These are phyloP conservation scores for Dothideomycetidae sp. DNA, from an alignment of 2,329 filamentous ascomycete genomes.

Conservation along the genomic window DNA sequence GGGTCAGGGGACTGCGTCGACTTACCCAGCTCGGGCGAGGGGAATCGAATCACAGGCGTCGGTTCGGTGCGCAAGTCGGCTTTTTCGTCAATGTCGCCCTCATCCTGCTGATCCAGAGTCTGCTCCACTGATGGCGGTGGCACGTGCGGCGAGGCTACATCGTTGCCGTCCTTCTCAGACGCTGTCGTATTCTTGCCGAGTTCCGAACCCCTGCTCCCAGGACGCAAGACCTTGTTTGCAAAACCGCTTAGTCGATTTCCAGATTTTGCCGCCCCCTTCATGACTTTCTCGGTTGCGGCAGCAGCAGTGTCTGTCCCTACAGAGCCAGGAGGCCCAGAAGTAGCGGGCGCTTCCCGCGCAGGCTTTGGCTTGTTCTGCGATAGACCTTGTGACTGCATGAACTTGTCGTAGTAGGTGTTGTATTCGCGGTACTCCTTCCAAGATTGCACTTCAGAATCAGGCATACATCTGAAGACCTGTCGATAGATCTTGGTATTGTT, in stretches of 20 bases:
- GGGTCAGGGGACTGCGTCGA: constrained; percentile 1
- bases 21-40: constrained; percentile 1
- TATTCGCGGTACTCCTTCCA: constrained; percentile 91
- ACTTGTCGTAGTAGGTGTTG: constrained; percentile 59
- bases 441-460: constrained; percentile 81
- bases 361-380: constrained; percentile 39
- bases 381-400: constrained; percentile 49
- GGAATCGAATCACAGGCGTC: background rate
- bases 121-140: constrained; percentile 13
- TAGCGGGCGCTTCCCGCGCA: constrained; percentile 33
- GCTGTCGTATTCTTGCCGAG: constrained; percentile 9
- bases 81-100: constrained; percentile 17
- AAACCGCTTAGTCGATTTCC: constrained; percentile 19
- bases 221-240: constrained; percentile 22
- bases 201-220: constrained; percentile 18
- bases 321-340: constrained; percentile 35
- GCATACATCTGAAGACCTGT: constrained; percentile 90
- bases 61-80: constrained; percentile 1
- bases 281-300: constrained; percentile 5
- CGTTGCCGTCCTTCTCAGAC: constrained; percentile 10
- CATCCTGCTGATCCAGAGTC: background rate
- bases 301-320: constrained; percentile 17
- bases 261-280: constrained; percentile 8
- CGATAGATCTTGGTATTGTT: constrained; percentile 96
- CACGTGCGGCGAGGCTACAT: constrained; percentile 10